Evolutionary conservation across 2,329 filamentous ascomycete genomes (phyloP).

Genomic region (Penicillium corylophilum): DNA sequence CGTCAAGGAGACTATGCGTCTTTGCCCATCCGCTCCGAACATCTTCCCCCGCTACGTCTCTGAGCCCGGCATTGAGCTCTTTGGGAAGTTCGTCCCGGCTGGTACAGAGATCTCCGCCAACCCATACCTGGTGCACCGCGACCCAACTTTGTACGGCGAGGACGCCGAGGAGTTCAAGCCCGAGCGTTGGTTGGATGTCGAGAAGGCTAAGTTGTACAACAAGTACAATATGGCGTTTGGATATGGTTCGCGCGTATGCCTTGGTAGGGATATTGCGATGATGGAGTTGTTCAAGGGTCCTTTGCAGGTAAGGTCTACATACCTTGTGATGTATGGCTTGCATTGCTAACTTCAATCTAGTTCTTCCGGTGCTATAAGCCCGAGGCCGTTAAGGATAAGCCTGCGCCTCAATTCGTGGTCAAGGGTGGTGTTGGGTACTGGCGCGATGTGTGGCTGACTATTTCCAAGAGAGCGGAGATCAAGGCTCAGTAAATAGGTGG

Average conservation of each 20-base stretch:
- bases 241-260: constrained; percentile 49
- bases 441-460: constrained; percentile 33
- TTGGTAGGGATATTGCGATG: constrained; percentile 53
- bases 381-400: constrained; percentile 23
- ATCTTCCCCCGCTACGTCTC: constrained; percentile 50
- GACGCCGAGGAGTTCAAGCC: constrained; percentile 44
- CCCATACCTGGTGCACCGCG: constrained; percentile 50
- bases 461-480: constrained; percentile 25
- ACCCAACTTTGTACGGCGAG: constrained; percentile 42
- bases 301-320: constrained; percentile 27
- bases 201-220: constrained; percentile 43
- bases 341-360: constrained; percentile 16
- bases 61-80: constrained; percentile 38
- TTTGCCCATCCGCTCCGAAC: constrained; percentile 53
- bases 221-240: constrained; percentile 54
- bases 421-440: constrained; percentile 37
- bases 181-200: constrained; percentile 42
- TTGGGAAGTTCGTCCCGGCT: constrained; percentile 40
- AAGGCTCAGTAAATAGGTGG: constrained; percentile 7
- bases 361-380: constrained; percentile 33
- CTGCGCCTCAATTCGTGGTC: constrained; percentile 28
- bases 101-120: constrained; percentile 50
- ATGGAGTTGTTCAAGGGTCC: constrained; percentile 54
- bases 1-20: constrained; percentile 52
- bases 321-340: neutral